Base-by-base conservation (phyloP, 352 stramenopile species). In the Globisporangium spinosum region DNA sequence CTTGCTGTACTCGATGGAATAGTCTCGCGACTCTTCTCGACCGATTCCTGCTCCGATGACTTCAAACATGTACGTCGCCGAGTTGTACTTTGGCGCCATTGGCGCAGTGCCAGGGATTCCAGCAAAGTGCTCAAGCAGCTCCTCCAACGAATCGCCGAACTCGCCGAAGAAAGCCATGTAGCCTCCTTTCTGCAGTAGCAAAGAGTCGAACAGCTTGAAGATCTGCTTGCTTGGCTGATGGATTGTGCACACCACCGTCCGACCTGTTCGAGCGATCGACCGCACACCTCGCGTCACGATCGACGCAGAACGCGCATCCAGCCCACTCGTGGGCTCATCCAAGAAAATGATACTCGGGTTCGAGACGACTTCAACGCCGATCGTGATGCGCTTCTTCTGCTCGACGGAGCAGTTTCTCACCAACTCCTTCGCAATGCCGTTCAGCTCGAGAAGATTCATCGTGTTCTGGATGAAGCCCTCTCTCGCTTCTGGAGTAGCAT, bases 301-400 rank as follows among this genome's bases (percentile, higher is more conserved):
- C 35, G 90, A 73, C 12, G 93, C 93, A 40, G 93, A 89, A 7
- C 82, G 87, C 0, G 87, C 79, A 67, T 98, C 93, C 22, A 98
- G 70, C 10, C 91, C 89, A 68, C 76, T 91, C 0, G 93, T 98
- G 0, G 95, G 93, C 62, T 98, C 96, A 58, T 98, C 94, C 29
- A 99, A 67, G 70, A 99, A 97, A 65, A 99, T 63, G 23, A 99
- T 81, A 64, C 93, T 94, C 29, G 95, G 95, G 70, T 98, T 98
- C 4, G 89, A 74, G 7, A 97, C 94, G 32, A 98, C 78, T 72
- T 98, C 92, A 8, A 97, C 83, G n/a, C 82, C 95, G 62, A 98
- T 98, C 10, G 92, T 95, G n/a, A 98, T 75, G 25, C 93, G 79
- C 75, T 98, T 98, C 73, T 93, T 90, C 69, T 98, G 89, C 64